Conservation (phyloP, 495 filamentous ascomycete species). For the Aspergillus bridgeri region DNA sequence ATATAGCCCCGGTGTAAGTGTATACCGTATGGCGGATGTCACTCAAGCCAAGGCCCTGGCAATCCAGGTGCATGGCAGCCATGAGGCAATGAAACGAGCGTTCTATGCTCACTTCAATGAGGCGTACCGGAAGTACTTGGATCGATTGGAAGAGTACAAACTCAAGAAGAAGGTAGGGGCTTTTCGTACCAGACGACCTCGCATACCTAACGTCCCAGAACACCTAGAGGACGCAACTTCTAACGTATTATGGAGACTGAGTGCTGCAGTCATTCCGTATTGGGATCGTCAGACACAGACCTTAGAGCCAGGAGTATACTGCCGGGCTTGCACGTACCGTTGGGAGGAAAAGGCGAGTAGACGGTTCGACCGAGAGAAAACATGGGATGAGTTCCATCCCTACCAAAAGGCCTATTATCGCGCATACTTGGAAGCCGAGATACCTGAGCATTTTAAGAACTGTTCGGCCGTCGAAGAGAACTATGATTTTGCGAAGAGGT, state of each 20-base stretch:
- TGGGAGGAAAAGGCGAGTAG: slow-evolving; percentile 2
- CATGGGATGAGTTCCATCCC: not conserved
- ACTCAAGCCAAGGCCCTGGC: slow-evolving; percentile 9
- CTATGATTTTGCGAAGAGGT: slow-evolving; percentile 1
- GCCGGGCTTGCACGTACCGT: slow-evolving; percentile 14
- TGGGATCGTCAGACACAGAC: slow-evolving; percentile 10
- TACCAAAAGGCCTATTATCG: slow-evolving; percentile 7
- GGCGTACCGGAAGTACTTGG: too few relatives aligned
- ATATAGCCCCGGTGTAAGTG: not conserved
- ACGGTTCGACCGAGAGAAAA: not conserved
- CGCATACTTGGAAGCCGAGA: slow-evolving; percentile 11
- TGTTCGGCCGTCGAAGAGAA: not conserved
- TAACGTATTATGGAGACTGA: not conserved
- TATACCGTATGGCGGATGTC: not conserved
- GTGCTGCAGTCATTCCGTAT: slow-evolving; percentile 11
- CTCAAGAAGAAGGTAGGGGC: too few relatives aligned
- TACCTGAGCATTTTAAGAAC: slow-evolving; percentile 11
- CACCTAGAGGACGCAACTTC: too few relatives aligned
- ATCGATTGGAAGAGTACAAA: too few relatives aligned
- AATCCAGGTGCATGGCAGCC: slow-evolving; percentile 2
- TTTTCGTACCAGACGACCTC: too few relatives aligned
- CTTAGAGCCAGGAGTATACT: slow-evolving; percentile 14
- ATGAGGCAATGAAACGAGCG: not conserved
- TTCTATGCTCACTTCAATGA: not conserved
- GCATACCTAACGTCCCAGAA: too few relatives aligned